These are phyloP conservation scores for Phytophthora hybrid DNA, from an alignment of 352 stramenopile species.

Conservation along the genomic window DNA sequence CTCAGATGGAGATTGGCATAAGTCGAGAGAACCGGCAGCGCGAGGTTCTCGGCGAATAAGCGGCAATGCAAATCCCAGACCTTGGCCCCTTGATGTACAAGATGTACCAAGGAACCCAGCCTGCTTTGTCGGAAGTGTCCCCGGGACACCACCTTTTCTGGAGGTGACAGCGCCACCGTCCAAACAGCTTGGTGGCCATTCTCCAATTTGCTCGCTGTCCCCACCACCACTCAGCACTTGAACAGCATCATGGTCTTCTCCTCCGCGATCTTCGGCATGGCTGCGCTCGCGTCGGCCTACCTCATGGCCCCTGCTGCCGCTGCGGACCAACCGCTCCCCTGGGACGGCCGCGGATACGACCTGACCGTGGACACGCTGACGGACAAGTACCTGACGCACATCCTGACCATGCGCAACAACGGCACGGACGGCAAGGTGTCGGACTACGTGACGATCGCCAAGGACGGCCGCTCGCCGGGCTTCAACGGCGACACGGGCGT, in stretches of 20 bases:
- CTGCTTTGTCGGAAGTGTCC: background rate
- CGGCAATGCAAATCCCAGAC: background rate
- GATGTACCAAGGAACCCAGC: background rate
- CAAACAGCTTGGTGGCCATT: constrained; percentile 12
- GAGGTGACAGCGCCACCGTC: too few species aligned
- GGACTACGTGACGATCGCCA: constrained; percentile 57
- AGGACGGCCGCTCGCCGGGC: constrained; percentile 49
- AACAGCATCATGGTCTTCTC: constrained; percentile 39
- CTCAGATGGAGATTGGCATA: background rate
- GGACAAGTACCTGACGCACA: constrained; percentile 70
- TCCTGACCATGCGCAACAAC: constrained; percentile 64
- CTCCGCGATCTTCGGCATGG: constrained; percentile 33
- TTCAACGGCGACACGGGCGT: constrained; percentile 67
- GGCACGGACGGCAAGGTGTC: constrained; percentile 41
- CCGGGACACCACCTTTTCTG: background rate
- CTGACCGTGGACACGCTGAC: constrained; percentile 62
- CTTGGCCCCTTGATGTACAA: background rate
- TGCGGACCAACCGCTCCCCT: constrained; percentile 49
- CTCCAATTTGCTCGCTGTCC: constrained; percentile 19
- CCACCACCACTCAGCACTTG: background rate
- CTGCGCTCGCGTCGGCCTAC: constrained; percentile 36
- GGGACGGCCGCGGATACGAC: constrained; percentile 60
- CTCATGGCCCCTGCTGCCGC: constrained; percentile 19
- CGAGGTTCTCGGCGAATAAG: background rate
- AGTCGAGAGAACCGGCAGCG: background rate